A percentile compares a stretch with the other conserved stretches of the same genome.
These are phyloP conservation scores for Paracoccidioides lutzii DNA, from an alignment of 2,329 filamentous ascomycete species.

Conservation along the genomic window DNA sequence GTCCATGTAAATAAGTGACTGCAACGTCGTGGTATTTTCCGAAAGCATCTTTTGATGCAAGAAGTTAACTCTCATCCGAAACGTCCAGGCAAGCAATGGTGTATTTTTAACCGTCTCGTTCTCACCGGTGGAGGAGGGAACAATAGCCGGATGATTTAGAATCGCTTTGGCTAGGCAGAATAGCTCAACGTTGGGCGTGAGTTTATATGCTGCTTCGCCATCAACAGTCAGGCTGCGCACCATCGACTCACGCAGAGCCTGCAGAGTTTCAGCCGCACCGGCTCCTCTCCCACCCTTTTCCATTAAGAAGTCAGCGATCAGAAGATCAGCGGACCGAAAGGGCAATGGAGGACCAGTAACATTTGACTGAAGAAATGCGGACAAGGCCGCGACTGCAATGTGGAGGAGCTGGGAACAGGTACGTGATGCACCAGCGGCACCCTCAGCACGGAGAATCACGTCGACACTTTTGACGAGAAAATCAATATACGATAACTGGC, in stretches of 20 bases:
- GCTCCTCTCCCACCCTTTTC: slow-evolving; percentile 25
- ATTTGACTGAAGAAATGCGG: slow-evolving; percentile 73
- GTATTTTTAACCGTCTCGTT: slow-evolving; percentile 26
- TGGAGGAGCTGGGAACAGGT: slow-evolving; percentile 33
- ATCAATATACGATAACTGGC: not conserved
- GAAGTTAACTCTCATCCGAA: slow-evolving; percentile 58
- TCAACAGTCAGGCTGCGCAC: slow-evolving; percentile 63
- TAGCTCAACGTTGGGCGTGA: slow-evolving; percentile 73
- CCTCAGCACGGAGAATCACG: not conserved
- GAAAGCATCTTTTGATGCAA: slow-evolving; percentile 56
- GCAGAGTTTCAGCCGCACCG: slow-evolving; percentile 17
- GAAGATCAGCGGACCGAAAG: slow-evolving; percentile 38
- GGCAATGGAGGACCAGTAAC: slow-evolving; percentile 75
- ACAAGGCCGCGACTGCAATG: slow-evolving; percentile 55
- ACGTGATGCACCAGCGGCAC: not conserved
- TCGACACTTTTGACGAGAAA: not conserved
- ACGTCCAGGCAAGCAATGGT: slow-evolving; percentile 41
- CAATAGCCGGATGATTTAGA: slow-evolving; percentile 36
- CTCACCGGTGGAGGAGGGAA: not conserved
- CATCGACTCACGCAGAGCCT: slow-evolving; percentile 43
- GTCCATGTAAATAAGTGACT: slow-evolving; percentile 48
- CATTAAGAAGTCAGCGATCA: slow-evolving; percentile 35
- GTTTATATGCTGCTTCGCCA: slow-evolving; percentile 71
- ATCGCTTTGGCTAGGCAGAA: slow-evolving; percentile 61
- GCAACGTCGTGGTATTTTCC: slow-evolving; percentile 48